phyloP scores from a whole-genome alignment of 495 filamentous ascomycete genomes.

The Penicilliopsis zonata region DNA sequence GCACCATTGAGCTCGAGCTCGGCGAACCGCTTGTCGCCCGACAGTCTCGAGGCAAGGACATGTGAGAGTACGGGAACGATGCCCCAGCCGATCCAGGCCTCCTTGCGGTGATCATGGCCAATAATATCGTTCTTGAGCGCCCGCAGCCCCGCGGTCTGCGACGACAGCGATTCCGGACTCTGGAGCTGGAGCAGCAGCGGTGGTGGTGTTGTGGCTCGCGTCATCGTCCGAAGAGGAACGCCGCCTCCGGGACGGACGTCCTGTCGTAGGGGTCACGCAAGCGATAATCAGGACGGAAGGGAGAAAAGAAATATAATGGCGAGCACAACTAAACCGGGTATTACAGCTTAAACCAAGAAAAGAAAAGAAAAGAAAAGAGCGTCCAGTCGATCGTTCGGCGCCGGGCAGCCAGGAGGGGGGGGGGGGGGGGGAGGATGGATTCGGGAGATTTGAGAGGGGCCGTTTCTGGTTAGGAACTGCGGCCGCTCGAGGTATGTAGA shows the following conservation, averaged over 20 bases:
- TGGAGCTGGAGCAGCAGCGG: constrained; percentile 52
- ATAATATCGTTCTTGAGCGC: constrained; percentile 79
- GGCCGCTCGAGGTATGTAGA: too few relatives aligned
- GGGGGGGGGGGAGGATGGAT: too few relatives aligned
- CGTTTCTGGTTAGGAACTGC: too few relatives aligned
- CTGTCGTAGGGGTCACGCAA: too few relatives aligned
- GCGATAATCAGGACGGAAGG: too few relatives aligned
- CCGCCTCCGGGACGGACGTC: constrained; percentile 15
- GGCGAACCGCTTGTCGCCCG: constrained; percentile 22
- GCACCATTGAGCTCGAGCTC: constrained; percentile 22
- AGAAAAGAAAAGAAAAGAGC: too few relatives aligned
- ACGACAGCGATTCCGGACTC: constrained; percentile 42
- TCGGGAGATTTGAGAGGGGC: too few relatives aligned
- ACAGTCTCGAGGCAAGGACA: constrained; percentile 34
- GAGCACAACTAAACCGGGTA: too few relatives aligned
- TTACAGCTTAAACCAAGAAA: too few relatives aligned
- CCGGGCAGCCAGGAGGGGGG: too few relatives aligned
- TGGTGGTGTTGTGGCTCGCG: constrained; percentile 33
- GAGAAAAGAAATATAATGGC: too few relatives aligned
- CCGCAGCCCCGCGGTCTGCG: constrained; percentile 54
- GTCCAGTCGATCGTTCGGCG: too few relatives aligned
- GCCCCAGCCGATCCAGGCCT: constrained; percentile 56
- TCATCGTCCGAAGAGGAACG: constrained; percentile 30
- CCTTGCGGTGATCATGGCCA: constrained; percentile 81
- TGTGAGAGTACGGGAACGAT: constrained; percentile 55